These are phyloP conservation scores for Claviceps cyperi DNA, from an alignment of 2,329 filamentous ascomycete species.

Conservation along the genomic window DNA sequence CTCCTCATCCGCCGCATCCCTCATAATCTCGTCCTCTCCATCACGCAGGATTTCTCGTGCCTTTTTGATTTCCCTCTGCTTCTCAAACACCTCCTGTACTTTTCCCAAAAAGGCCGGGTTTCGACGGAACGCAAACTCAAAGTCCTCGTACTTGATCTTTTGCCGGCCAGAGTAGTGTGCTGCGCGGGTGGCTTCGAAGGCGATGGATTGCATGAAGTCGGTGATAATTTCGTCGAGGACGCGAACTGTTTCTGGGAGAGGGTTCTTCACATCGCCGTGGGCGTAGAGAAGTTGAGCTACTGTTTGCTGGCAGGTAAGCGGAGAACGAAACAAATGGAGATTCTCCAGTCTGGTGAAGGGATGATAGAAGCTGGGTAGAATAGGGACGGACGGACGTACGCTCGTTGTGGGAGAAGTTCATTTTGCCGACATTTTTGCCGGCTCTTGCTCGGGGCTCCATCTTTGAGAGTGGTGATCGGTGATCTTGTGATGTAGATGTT, in stretches of 20 bases:
- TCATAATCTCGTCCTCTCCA: constrained; percentile 46
- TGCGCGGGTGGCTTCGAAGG: constrained; percentile 74
- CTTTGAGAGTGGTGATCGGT: not conserved
- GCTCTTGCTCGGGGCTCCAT: constrained; percentile 68
- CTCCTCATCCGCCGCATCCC: constrained; percentile 33
- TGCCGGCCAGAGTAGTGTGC: constrained; percentile 79
- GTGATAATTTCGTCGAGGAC: constrained; percentile 91
- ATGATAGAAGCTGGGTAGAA: not conserved
- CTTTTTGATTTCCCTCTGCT: constrained; percentile 74
- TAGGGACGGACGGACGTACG: constrained; percentile 33
- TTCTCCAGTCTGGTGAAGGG: not conserved
- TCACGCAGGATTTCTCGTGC: constrained; percentile 63
- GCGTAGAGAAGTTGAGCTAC: constrained; percentile 64
- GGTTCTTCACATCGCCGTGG: constrained; percentile 63
- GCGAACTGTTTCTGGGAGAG: constrained; percentile 70
- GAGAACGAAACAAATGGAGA: not conserved
- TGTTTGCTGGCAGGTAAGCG: constrained; percentile 17
- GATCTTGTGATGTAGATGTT: not conserved
- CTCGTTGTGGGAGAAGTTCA: constrained; percentile 63
- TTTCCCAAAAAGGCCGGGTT: constrained; percentile 78
- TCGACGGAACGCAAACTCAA: constrained; percentile 81
- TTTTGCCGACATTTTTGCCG: constrained; percentile 68
- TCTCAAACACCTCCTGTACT: constrained; percentile 77
- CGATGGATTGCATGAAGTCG: constrained; percentile 89
- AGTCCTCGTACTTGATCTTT: constrained; percentile 97